Conservation (phyloP, 2,329 filamentous ascomycete species). For the Cladobotryum protrusum region DNA sequence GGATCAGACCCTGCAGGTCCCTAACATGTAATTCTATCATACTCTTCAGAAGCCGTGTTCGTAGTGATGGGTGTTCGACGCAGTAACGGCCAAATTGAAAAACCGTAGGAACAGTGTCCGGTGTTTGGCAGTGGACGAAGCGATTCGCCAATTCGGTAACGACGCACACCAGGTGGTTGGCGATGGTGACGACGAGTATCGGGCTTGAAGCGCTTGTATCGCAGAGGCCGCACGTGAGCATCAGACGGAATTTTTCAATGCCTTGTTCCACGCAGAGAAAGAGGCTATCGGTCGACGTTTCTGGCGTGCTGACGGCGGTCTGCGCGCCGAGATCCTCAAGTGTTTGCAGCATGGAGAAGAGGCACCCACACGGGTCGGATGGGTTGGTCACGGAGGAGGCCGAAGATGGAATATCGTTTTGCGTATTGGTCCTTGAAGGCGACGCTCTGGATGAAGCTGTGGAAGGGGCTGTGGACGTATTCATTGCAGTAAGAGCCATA, state of each 20-base stretch:
- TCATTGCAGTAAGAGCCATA: too few species aligned
- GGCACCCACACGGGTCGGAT: not conserved
- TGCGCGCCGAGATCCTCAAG: not conserved
- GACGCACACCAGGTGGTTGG: slow-evolving; percentile 1
- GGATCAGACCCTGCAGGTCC: not conserved
- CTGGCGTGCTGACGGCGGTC: not conserved
- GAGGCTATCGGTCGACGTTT: not conserved
- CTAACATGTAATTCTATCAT: slow-evolving; percentile 4
- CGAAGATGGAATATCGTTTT: not conserved
- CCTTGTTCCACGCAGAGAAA: slow-evolving; percentile 1
- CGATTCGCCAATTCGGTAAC: slow-evolving; percentile 1
- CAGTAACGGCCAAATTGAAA: slow-evolving; percentile 8
- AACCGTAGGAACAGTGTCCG: slow-evolving; percentile 2
- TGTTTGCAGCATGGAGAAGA: not conserved
- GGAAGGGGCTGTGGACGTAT: too few species aligned
- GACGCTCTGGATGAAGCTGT: not conserved
- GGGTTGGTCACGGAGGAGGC: not conserved
- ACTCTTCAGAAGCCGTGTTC: slow-evolving; percentile 4
- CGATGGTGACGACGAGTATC: not conserved
- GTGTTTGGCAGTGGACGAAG: slow-evolving; percentile 1
- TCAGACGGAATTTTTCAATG: not conserved
- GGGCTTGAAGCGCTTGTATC: not conserved
- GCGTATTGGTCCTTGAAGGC: not conserved
- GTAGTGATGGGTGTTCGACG: slow-evolving; percentile 1
- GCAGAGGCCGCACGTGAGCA: not conserved